Evolutionary conservation across 192 early-diverging fungal species (phyloP), one percentile per base, ranked within the genome.

Genomic region (Backusella macrospora): DNA sequence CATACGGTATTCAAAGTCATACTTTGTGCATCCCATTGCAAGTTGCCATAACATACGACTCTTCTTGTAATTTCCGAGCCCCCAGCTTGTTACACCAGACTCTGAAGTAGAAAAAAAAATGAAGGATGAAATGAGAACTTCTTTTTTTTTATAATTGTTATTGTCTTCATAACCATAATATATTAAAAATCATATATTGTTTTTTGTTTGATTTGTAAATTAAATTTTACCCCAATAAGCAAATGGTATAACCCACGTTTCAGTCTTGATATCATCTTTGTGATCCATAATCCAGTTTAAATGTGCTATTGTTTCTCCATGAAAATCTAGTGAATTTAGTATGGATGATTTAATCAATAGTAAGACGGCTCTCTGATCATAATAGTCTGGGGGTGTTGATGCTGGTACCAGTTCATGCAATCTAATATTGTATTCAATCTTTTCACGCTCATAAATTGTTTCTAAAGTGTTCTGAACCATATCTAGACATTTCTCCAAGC

Each of bases 171-270:
- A n/a, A n/a, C 29, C 13, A 48, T 48, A n/a, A n/a, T 48, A 12
- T 1, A 48, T 48, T 15, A n/a, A n/a, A 48, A 48, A 15, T 14
- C 16, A 34, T 34, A 34, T 34, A 34, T 67, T 34, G 1, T 52
- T 47, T 47, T 43, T 74, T 65, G 40, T 72, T 37, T 40, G 7
- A 45, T n/a, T 59, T 55, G 49, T 55, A 55, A 55, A 55, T 21
- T 26, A 12, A n/a, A 55, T 26, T 23, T 73, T 84, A 78, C 72
- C 72, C 84, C 85, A 86, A 46, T 79, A 84, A 8, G 82, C 78
- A 65, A 84, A 84, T 16, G 85, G 85, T 12, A 84, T 55, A 10
- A 84, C 73, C 83, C 83, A 86, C 29, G 80, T 79, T 34, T 86
- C 82, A 1, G 77, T 71, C 4, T 44, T 26, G 42, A 82, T 68